Percentiles rank a stretch among this genome's conserved stretches.
phyloP scores from a whole-genome alignment of 2,329 filamentous ascomycete genomes.

The Daldinia sp. region DNA sequence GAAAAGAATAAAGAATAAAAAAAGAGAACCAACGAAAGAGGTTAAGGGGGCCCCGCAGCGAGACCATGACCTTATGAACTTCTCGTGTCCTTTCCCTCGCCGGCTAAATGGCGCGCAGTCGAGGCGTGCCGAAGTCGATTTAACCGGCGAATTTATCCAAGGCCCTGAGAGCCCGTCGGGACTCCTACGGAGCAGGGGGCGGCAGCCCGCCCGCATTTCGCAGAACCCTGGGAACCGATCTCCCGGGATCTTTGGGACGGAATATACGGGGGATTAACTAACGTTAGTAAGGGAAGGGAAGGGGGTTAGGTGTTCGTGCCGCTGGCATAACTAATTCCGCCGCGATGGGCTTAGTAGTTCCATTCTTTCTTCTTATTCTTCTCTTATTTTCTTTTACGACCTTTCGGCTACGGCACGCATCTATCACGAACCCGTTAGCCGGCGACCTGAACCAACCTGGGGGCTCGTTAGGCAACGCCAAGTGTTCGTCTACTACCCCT shows the following conservation, averaged over 20 bases:
- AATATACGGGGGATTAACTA: slow-evolving; percentile 25
- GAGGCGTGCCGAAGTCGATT: slow-evolving; percentile 34
- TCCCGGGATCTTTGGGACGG: slow-evolving; percentile 38
- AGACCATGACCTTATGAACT: slow-evolving; percentile 14
- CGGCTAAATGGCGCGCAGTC: slow-evolving; percentile 42
- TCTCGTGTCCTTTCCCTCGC: slow-evolving; percentile 6
- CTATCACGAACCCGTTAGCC: slow-evolving; percentile 23
- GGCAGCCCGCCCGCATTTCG: slow-evolving; percentile 21
- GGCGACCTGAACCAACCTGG: slow-evolving; percentile 18
- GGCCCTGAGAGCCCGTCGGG: slow-evolving; percentile 39
- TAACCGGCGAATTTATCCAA: slow-evolving; percentile 41
- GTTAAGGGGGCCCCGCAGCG: slow-evolving; percentile 21
- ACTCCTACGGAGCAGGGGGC: slow-evolving; percentile 24
- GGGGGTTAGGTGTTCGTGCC: slow-evolving; percentile 2
- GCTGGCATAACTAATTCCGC: slow-evolving; percentile 18
- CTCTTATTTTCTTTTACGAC: neutral
- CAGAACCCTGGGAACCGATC: slow-evolving; percentile 42
- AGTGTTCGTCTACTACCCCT: neutral
- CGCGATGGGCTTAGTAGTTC: slow-evolving; percentile 12
- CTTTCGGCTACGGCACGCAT: slow-evolving; percentile 32
- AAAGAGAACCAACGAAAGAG: neutral
- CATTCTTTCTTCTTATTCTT: neutral
- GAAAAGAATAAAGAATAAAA: slow-evolving; percentile 6
- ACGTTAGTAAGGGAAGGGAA: no score
- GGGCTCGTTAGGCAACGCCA: neutral